Conservation (phyloP, 106 monocot genomes). For the Iris macrosiphon region DNA sequence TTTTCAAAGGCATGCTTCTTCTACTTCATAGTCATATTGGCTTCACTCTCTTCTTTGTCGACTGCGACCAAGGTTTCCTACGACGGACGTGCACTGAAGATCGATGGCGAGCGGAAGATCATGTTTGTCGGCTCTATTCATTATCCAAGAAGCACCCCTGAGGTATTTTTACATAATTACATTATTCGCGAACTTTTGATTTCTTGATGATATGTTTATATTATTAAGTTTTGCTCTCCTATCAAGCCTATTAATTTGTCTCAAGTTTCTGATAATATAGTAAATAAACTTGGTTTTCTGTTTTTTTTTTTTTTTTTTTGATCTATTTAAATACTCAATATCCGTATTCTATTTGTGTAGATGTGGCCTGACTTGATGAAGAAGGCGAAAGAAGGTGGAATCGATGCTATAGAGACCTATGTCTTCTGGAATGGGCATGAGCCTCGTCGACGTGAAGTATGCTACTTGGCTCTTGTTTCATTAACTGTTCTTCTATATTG, state of each 20-base stretch:
- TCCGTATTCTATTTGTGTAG: conserved; percentile 8
- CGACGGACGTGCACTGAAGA: conserved; percentile 14
- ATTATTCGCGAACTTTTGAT: too few species aligned
- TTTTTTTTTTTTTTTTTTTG: too few species aligned
- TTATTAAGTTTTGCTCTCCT: too few species aligned
- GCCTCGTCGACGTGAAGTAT: conserved; percentile 9
- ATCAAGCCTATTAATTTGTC: too few species aligned
- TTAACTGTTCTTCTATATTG: background rate
- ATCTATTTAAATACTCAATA: too few species aligned
- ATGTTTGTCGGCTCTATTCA: conserved; percentile 25
- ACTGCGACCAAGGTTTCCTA: conserved; percentile 1
- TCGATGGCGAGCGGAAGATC: conserved; percentile 19
- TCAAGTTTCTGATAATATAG: too few species aligned
- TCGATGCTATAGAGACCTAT: conserved; percentile 38
- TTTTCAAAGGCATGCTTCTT: background rate
- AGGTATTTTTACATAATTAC: too few species aligned
- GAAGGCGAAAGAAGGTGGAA: conserved; percentile 33
- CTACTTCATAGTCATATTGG: background rate
- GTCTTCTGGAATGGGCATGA: conserved; percentile 46
- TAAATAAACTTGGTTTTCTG: too few species aligned
- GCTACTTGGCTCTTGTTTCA: too few species aligned
- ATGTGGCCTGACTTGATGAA: conserved; percentile 40
- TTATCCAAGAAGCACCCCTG: conserved; percentile 25
- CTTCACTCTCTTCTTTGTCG: background rate
- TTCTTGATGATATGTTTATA: too few species aligned